Evolutionary conservation across 805 yeast genomes (phyloP), one percentile per base, ranked within the genome.

Genomic region (Nakazawaea siamensis): DNA sequence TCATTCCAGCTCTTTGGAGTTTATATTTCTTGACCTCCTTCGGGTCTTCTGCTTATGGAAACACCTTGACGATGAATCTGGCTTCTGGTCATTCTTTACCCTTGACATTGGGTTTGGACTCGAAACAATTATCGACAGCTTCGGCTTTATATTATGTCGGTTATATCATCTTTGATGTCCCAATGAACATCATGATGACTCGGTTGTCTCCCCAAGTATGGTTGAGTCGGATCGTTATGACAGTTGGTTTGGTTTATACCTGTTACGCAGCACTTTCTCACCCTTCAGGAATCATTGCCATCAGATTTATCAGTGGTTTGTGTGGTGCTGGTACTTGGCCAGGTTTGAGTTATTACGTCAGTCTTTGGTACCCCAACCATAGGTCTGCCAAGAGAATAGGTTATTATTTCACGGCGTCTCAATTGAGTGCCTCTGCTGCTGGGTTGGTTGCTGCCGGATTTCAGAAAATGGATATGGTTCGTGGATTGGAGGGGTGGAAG

Each of bases 301-400:
- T 76, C 28, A 66, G 94, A 43, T 74, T 84, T 39, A 65, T 85
- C 38, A 69, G 80, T 19, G 94, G 94, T 31, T 45, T 80, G 37
- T 80, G 79, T 38, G 84, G 84, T 34, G 92, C 94, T 9, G 94
- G 94, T 27, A 75, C 84, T 4, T 84, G 94, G 94, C 94, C 94
- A 1, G 94, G 94, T 8, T 66, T 85, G 80, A 74, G 86, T 16
- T 85, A 84, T 57, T 85, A 85, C 49, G 66, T 85, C 28, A 73
- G 88, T 0, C 60, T 84, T 47, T 85, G 94, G 90, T 85, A 85
- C 50, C 95, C 95, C 2, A 71, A 77, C 34, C 76, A 80, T 31
- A 64, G 92, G 40, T 71, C 76, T 45, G 82, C 94, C 2, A 69
- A 73, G 43, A 65, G 95, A 51, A 80, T 85, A 43, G 95, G 95